Base-by-base conservation (phyloP, 768 basidiomycete species). In the Pholiota molesta region DNA sequence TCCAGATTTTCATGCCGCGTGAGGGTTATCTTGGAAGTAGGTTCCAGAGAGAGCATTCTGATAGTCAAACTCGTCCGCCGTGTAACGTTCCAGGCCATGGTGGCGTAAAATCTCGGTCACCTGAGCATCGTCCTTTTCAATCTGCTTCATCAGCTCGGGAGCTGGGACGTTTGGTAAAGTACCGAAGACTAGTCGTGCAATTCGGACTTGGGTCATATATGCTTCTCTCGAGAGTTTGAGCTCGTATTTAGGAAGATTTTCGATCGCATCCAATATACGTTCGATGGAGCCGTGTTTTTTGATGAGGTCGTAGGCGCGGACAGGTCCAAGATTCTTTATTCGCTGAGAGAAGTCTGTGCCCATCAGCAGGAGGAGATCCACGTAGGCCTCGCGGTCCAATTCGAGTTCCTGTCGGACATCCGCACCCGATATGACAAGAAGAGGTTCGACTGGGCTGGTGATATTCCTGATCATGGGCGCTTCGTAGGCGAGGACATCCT, bases 341-440 rank as follows among this genome's bases (percentile, higher is more conserved):
- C 95, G 86, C 51, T 89, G 86, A 0, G 92, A 89, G 67, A 97
- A 96, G 74, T 97, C 95, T 2, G 95, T 97, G 11, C 95, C 95
- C 10, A 95, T 82, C 6, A 97, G 81, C 55, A 97, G 84, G 0
- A 86, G 88, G 73, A 97, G 95, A 75, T 97, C 95, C 67, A 97
- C 73, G 73, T 84, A 95, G 54, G 84, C 72, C 0, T 78, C 69
- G 8, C 80, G 81, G 65, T 83, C 76, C 28, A 97, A 83, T 11
- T 78, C 70, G 37, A 94, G 83, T 7, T 76, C 77, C 0, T 73
- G 62, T 9, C 88, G 90, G 19, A 95, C 78, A 3, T 87, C 81
- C 1, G 81, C 65, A 5, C 91, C 92, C 16, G 83, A 85, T 53
- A 95, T 79, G 55, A 88, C 62, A 39, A 83, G 73, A 3, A 97